phyloP scores from a whole-genome alignment of 1,284 basidiomycete species.

The Trametes hirsuta region DNA sequence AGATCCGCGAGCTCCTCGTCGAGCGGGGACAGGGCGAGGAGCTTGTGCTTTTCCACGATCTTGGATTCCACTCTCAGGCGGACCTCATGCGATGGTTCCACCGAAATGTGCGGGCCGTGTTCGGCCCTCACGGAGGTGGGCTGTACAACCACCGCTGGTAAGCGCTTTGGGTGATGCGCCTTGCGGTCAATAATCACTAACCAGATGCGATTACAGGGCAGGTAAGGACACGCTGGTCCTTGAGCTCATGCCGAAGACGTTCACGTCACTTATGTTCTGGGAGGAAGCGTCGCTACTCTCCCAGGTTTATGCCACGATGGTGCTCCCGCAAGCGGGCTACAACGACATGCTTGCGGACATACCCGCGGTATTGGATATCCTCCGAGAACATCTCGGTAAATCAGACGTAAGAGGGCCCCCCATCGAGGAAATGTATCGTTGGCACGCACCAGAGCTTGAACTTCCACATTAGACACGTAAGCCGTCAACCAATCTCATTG shows the following conservation, averaged over 20 bases:
- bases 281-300: constrained; percentile 8
- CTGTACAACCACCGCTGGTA: constrained; percentile 16
- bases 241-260: constrained; percentile 6
- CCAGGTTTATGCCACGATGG: constrained; percentile 10
- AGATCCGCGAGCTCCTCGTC: constrained; percentile 3
- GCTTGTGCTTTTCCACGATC: constrained; percentile 13
- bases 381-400: constrained; percentile 1
- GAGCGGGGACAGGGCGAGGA: constrained; percentile 14
- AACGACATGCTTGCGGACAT: constrained; percentile 11
- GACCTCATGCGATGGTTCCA: constrained; percentile 16
- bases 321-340: background rate
- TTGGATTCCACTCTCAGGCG: constrained; percentile 2
- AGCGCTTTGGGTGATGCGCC: background rate
- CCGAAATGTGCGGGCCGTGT: constrained; percentile 9
- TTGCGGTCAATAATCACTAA: background rate
- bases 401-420: background rate
- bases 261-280: constrained; percentile 16
- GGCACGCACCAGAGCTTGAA: constrained; percentile 7
- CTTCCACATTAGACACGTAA: no score
- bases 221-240: constrained; percentile 12
- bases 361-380: background rate
- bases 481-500: no score
- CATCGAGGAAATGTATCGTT: constrained; percentile 1
- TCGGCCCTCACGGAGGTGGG: constrained; percentile 15
- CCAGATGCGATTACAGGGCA: background rate